Evolutionary conservation across 2,329 filamentous ascomycete genomes (phyloP).

Genomic region (Arthroderma sp.): DNA sequence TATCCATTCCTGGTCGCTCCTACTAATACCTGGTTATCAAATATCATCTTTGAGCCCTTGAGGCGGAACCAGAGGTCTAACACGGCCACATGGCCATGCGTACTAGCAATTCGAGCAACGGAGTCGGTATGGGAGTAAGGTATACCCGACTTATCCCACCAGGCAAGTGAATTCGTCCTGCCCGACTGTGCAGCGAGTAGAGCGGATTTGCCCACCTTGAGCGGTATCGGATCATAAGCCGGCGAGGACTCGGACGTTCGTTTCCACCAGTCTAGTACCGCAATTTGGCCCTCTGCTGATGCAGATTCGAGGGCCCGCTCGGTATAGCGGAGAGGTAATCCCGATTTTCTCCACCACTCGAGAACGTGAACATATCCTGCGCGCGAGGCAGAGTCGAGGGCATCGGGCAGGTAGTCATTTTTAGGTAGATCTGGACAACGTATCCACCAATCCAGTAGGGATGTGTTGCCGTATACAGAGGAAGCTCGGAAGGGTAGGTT

Average conservation of each 20-base stretch:
- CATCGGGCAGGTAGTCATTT: conserved; percentile 74
- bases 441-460: conserved; percentile 85
- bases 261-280: conserved; percentile 89
- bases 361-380: conserved; percentile 74
- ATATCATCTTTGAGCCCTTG: conserved; percentile 64
- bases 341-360: conserved; percentile 81
- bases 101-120: conserved; percentile 70
- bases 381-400: conserved; percentile 74
- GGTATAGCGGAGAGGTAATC: conserved; percentile 69
- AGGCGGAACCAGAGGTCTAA: conserved; percentile 69
- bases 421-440: conserved; percentile 69
- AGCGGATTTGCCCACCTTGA: conserved; percentile 75
- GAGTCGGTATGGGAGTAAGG: conserved; percentile 67
- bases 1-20: conserved; percentile 80
- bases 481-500: conserved; percentile 81
- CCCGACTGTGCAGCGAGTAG: conserved; percentile 74
- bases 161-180: conserved; percentile 61
- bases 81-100: conserved; percentile 71
- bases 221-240: conserved; percentile 35
- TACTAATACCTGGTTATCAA: conserved; percentile 71
- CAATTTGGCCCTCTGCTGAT: conserved; percentile 68
- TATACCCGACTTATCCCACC: conserved; percentile 77
- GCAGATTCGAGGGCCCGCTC: conserved; percentile 80
- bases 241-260: conserved; percentile 50
- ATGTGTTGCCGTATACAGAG: conserved; percentile 67